Base-by-base conservation (phyloP, 495 filamentous ascomycete genomes). In the Aspergillus haitiensis region DNA sequence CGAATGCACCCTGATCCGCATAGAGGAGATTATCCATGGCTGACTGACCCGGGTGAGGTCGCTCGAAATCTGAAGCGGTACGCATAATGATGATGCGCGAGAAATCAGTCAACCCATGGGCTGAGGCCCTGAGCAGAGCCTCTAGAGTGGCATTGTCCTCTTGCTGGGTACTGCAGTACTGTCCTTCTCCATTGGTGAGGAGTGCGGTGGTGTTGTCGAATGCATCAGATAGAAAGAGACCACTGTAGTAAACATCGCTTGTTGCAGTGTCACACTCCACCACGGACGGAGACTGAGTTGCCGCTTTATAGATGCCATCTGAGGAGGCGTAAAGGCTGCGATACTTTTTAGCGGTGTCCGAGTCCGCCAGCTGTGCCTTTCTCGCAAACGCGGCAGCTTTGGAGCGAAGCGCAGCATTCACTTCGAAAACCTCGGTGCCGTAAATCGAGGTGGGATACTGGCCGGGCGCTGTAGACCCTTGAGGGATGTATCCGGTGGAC, bases 401-500 rank as follows among this genome's bases (percentile, higher is more conserved):
- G 32, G 81, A 70, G 16, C 85, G 82, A 1, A 91, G 79, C 6
- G 77, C 75, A 21, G 78, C 77, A 70, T 88, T 90, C 35, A 91
- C 70, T 67, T 91, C 88, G 70, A 89, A 86, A 31, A 91, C 88
- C 71, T 92, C 89, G 9, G 88, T 90, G 49, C 89, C 88, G 71
- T 91, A 91, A 67, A 88, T 79, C 51, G 59, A 78, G 47, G 67
- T 66, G 0, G 89, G 88, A 65, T 88, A 91, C 59, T 87, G 66
- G 49, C 77, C 65, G 2, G 88, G 84, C 32, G 36, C 50, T 7
- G 70, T 61, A 3, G 81, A 70, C 6, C 88, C 88, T 64, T 83
- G 82, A 0, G 86, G 78, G 21, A 91, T 72, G 63, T 91, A 92
- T 13, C 86, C 85, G 0, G 87, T 88, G 3, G 81, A 77, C 60